Conservation (phyloP, 176 grass and related monocot genomes). For the Areca catechu region DNA sequence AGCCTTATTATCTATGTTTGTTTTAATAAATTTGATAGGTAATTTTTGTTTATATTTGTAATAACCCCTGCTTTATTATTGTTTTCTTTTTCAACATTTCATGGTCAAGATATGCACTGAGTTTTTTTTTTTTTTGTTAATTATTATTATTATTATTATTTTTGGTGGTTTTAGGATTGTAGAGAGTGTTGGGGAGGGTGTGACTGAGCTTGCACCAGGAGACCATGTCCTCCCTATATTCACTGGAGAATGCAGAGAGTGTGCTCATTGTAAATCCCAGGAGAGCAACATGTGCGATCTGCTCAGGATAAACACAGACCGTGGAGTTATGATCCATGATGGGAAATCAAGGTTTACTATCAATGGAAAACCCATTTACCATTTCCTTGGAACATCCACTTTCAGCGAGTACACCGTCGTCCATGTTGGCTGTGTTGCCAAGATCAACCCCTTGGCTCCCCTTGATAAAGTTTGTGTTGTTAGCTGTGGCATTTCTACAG, state of each 20-base stretch:
- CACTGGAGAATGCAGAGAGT: conserved; percentile 82
- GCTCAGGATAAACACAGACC: conserved; percentile 64
- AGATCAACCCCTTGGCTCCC: conserved; percentile 57
- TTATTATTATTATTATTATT: conserved; percentile 16
- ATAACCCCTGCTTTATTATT: too few species aligned
- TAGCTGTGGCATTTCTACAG: conserved; percentile 71
- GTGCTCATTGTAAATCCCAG: conserved; percentile 61
- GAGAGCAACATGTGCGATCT: conserved; percentile 96
- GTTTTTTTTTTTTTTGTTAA: not conserved
- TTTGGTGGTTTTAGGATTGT: conserved; percentile 40
- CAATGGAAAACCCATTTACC: conserved; percentile 52
- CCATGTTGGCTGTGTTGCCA: conserved; percentile 60
- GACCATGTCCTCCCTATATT: conserved; percentile 89
- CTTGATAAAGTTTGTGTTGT: conserved; percentile 84
- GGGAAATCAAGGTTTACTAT: conserved; percentile 48
- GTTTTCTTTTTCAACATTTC: too few species aligned
- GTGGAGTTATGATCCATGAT: conserved; percentile 65
- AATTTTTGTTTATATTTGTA: too few species aligned
- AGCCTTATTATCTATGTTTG: too few species aligned
- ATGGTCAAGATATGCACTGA: too few species aligned
- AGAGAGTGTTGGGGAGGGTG: conserved; percentile 65
- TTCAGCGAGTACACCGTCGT: conserved; percentile 89
- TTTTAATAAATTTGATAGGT: too few species aligned
- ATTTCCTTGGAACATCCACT: conserved; percentile 72
- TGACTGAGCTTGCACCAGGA: conserved; percentile 57